phyloP scores from a whole-genome alignment of 2,329 filamentous ascomycete species.

The Teratosphaeria destructans region DNA sequence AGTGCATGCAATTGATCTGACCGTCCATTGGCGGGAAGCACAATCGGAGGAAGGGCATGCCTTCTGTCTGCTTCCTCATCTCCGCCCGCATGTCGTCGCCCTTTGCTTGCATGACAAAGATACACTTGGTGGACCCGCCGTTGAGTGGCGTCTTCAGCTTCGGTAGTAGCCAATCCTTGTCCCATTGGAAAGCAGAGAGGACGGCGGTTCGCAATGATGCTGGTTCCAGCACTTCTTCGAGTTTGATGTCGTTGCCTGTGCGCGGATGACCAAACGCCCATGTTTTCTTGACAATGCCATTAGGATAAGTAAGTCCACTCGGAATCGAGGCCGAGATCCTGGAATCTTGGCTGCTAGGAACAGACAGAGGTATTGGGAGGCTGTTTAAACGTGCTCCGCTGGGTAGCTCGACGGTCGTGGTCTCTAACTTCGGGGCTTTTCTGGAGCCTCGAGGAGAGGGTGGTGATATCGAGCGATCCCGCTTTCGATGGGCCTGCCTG shows the following conservation, averaged over 20 bases:
- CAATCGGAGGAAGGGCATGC: constrained; percentile 41
- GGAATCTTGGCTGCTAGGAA: not conserved
- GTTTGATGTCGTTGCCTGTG: constrained; percentile 62
- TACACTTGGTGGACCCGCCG: constrained; percentile 39
- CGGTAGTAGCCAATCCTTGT: constrained; percentile 63
- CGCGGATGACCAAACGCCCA: constrained; percentile 57
- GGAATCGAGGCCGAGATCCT: not conserved
- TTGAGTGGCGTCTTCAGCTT: constrained; percentile 51
- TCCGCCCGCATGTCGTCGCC: constrained; percentile 30
- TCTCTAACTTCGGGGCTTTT: constrained; percentile 17
- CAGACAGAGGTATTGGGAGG: constrained; percentile 14
- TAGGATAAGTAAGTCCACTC: constrained; percentile 36
- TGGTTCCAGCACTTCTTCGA: constrained; percentile 77
- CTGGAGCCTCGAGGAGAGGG: constrained; percentile 15
- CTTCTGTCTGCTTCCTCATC: constrained; percentile 19
- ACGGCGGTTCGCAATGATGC: constrained; percentile 63
- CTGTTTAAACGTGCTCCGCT: constrained; percentile 17
- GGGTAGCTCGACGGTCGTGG: constrained; percentile 8
- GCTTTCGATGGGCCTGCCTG: constrained; percentile 47
- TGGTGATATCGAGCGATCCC: constrained; percentile 38
- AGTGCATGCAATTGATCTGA: constrained; percentile 71
- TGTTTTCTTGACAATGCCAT: constrained; percentile 69
- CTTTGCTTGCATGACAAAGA: constrained; percentile 51
- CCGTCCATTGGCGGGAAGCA: constrained; percentile 77
- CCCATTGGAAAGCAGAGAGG: constrained; percentile 79